Base-by-base conservation (phyloP, 208 protist genomes). In the Vickermania spadyakhi region DNA sequence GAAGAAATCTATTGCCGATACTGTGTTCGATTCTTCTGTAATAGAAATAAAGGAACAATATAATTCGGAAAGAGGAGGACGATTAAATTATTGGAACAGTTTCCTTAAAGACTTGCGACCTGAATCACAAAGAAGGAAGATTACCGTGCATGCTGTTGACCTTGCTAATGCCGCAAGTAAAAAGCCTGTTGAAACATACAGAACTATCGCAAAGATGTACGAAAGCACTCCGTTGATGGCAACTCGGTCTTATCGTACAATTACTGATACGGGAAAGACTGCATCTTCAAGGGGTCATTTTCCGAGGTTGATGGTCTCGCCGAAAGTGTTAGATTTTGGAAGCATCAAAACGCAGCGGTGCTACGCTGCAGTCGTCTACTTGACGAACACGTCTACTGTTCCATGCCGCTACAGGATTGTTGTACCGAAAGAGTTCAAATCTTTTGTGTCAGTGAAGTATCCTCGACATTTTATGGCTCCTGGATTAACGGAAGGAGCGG, bases 391-490 rank as follows among this genome's bases (percentile, higher is more conserved):
- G 11, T 88, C 81, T 1, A 89, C 72, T 7, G 81, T 89, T 25
- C 83, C 87, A 4, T 94, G 87, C 54, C 87, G 87, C 51, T 91
- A 89, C 54, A 80, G 87, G 4, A 52, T 89, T 4, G 70, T 69
- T 1, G 31, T 74, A n/a, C 55, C 62, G 23, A 4, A 64, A 2
- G 66, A 60, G 26, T 31, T 56, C 31, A 74, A 77, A 29, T 42
- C 29, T 11, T 69, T 66, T 14, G 13, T 94, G 5, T 45, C 50
- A n/a, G 50, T 89, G 2, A 25, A 68, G 53, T 91, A 91, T 58
- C 70, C 76, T 1, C 80, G 73, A 31, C 80, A 84, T 3, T 91
- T 94, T 50, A 59, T 94, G 0, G 87, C 87, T 7, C 66, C 83
- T 0, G 87, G 87, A 28, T 75, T 94, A 31, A 86, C 83, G 29